Base-by-base conservation (phyloP, 78 protist genomes). In the Tieghemostelium lacteum region DNA sequence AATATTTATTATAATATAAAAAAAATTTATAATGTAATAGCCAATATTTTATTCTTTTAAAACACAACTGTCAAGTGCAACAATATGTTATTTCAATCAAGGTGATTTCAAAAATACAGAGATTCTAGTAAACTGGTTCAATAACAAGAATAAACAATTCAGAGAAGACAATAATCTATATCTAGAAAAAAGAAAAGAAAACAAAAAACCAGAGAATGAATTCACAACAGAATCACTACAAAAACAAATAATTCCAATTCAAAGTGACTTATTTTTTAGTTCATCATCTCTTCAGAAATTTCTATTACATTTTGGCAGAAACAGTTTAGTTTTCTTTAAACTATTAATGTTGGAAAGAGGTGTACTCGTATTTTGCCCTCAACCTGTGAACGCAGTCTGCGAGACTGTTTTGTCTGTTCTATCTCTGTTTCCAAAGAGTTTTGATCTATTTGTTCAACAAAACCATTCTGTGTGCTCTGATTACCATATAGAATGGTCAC, bases 1-100 rank as follows among this genome's bases (percentile, higher is more conserved):
- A n/a, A n/a, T n/a, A n/a, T n/a, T n/a, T n/a, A n/a, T n/a, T n/a
- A n/a, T n/a, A n/a, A n/a, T n/a, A n/a, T n/a, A n/a, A n/a, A n/a
- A n/a, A n/a, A n/a, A n/a, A n/a, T n/a, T n/a, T n/a, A n/a, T n/a
- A n/a, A n/a, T n/a, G n/a, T n/a, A 4, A 6, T 24, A 80, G 88
- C 88, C 88, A 37, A 80, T 80, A 50, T 80, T 80, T 57, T 55
- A 80, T 80, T 66, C 88, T 67, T 80, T 80, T 42, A 67, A 65
- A 67, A 80, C 77, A 55, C 88, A 80, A 55, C 57, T 80, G 31
- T 55, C 72, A 29, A 61, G 61, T 17, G 88, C 88, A 28, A 80
- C 73, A 17, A 52, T 66, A 24, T 80, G 88, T 67, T 80, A 67
- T 57, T 80, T 80, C 39, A 67, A 65, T 80, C 88, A 80, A 67